phyloP scores from a whole-genome alignment of 1,284 basidiomycete genomes.

The Apiotrichum porosum region DNA sequence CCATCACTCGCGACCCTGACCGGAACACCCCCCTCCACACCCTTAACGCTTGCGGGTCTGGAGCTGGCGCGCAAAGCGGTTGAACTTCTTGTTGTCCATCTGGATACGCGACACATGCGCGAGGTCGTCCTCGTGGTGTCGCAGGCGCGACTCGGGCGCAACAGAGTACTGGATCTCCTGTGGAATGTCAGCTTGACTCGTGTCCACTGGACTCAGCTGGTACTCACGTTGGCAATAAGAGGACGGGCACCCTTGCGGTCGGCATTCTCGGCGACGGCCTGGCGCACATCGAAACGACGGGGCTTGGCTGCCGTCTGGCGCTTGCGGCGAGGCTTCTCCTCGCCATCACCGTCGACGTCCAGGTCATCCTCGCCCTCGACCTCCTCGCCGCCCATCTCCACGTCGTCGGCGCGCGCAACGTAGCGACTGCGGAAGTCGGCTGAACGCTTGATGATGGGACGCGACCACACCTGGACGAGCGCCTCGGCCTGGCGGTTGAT shows the following conservation, averaged over 20 bases:
- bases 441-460: conserved; percentile 89
- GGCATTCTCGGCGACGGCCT: conserved; percentile 35
- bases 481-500: conserved; percentile 76
- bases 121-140: conserved; percentile 34
- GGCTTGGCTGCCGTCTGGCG: conserved; percentile 10
- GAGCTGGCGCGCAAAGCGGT: conserved; percentile 44
- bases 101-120: conserved; percentile 39
- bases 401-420: conserved; percentile 24
- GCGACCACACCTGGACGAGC: conserved; percentile 80
- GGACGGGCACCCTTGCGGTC: conserved; percentile 37
- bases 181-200: not conserved
- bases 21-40: no score
- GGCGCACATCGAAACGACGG: conserved; percentile 34
- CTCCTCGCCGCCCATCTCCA: conserved; percentile 8
- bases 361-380: conserved; percentile 13
- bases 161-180: conserved; percentile 44
- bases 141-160: conserved; percentile 33
- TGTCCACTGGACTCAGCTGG: not conserved
- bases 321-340: not conserved
- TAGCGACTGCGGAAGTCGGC: conserved; percentile 62
- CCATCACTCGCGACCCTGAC: no score
- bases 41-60: conserved; percentile 7
- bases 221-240: conserved; percentile 30
- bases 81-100: conserved; percentile 45
- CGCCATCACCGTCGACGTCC: conserved; percentile 14